Evolutionary conservation across 2,329 filamentous ascomycete genomes (phyloP), one percentile per base, ranked within the genome.

Genomic region (Eutypa lata): DNA sequence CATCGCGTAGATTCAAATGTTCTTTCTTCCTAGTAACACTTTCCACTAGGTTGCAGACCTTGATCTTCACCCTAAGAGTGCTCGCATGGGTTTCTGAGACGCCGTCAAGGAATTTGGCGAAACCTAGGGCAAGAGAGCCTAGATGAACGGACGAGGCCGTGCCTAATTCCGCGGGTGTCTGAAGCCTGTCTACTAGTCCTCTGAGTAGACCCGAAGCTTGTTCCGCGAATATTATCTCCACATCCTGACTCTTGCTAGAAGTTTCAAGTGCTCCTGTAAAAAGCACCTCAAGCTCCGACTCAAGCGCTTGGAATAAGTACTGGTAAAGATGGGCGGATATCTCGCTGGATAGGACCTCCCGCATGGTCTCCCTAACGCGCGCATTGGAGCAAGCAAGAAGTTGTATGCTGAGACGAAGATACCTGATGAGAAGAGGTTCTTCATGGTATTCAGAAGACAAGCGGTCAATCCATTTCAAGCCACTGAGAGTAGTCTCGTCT

Each of bases 11-110:
- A 59, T 87, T 88, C 42, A 89, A 70, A 48, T 88, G 80, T 61
- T 89, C 85, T 61, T 87, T 88, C 58, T 84, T 80, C 65, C 80
- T 81, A 13, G 80, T 85, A 33, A 88, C 79, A 3, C 79, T 79
- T 59, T 88, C 86, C 54, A 80, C 86, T 7, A 89, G 68, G 59
- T 88, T 83, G 61, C 86, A 88, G 40, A 87, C 82, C 60, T 86
- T 84, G 62, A 88, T 87, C 64, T 87, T 88, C 44, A 88, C 83
- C 50, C 83, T 76, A 16, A 87, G 65, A 19, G 78, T 81, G 57
- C 76, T 81, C 8, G 76, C 68, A 13, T 76, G 80, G 53, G 26
- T 31, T 31, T 87, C 84, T 3, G 76, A 64, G 8, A 82, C 69
- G 5, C 79, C 78, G 57, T 87, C 82, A 40, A 88, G 67, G 56